Evolutionary conservation across 306 rosid genomes (phyloP).

Genomic region (Crataegus laevigata): DNA sequence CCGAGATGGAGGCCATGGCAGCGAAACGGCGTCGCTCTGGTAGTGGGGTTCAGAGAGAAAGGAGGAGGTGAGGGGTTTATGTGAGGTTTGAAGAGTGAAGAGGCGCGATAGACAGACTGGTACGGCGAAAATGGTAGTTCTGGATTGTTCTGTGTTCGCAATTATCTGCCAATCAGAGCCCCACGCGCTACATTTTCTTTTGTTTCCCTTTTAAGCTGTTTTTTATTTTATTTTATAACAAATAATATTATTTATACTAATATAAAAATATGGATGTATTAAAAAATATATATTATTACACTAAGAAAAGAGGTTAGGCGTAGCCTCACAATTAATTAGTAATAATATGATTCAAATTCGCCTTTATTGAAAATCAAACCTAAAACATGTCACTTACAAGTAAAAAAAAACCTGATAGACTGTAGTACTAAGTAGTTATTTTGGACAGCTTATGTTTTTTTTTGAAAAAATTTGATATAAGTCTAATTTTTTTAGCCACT

Average conservation of each 20-base stretch:
- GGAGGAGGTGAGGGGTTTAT: slow-evolving; percentile 1
- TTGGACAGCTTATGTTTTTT: too few relatives aligned
- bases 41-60: neutral
- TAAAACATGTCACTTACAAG: too few relatives aligned
- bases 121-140: neutral
- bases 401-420: too few relatives aligned
- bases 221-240: neutral
- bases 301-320: too few relatives aligned
- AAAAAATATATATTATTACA: neutral
- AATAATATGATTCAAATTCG: too few relatives aligned
- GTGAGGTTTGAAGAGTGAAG: neutral
- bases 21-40: slow-evolving; percentile 19
- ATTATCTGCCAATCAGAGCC: neutral
- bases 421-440: rapidly evolving
- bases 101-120: neutral
- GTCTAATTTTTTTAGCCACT: too few relatives aligned
- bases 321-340: too few relatives aligned
- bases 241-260: too few relatives aligned
- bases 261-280: too few relatives aligned
- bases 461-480: too few relatives aligned
- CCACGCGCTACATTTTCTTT: neutral
- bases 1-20: slow-evolving; percentile 48
- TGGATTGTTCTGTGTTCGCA: neutral
- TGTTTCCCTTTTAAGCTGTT: neutral
- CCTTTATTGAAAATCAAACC: too few relatives aligned